Base-by-base conservation (phyloP, 1,284 basidiomycete species). In the Heliocybe sulcata region DNA sequence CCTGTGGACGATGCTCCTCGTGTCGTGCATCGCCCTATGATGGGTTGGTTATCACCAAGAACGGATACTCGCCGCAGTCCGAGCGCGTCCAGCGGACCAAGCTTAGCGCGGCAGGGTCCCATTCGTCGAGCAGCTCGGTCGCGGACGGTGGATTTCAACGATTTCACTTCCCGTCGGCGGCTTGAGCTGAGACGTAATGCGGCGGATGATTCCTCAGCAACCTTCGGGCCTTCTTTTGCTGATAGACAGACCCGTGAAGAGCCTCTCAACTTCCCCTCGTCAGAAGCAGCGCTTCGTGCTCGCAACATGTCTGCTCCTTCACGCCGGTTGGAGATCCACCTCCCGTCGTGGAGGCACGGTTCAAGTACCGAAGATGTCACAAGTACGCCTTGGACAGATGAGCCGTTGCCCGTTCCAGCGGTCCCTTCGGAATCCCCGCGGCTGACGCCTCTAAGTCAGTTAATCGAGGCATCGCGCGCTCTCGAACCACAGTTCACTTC, bases 141-240 rank as follows among this genome's bases (percentile, higher is more conserved):
- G 4, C 71, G 84, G 33, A 73, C 76, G 6, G 71, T 78, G 3
- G 87, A 89, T 60, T 86, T 87, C 64, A 81, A 75, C 62, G 85
- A 87, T 29, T 87, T 83, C 57, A 82, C 85, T 0, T 65, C 76
- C 16, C 80, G 81, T n/a, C 79, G 85, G 27, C 77, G 85, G 12
- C 14, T 29, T 14, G 47, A 49, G 47, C 22, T 49, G 47, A 49
- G 47, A 25, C 47, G n/a, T 6, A 26, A 16, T 49, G 23, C 22
- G 27, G 11, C 47, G 47, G 23, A 26, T 16, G 23, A 26, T n/a
- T 49, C 47, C 12, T 4, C 47, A 6, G 3, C 22, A 4, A 22
- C 47, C 22, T 16, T 22, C 10, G 47, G 12, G 6, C 8, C 6
- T 9, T 20, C 6, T 8, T 22, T 22, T 16, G 47, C 12, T 25